A percentile compares a stretch with the other conserved stretches of the same genome.
phyloP scores from a whole-genome alignment of 179 eudicot genomes.

The Patellifolia procumbens region DNA sequence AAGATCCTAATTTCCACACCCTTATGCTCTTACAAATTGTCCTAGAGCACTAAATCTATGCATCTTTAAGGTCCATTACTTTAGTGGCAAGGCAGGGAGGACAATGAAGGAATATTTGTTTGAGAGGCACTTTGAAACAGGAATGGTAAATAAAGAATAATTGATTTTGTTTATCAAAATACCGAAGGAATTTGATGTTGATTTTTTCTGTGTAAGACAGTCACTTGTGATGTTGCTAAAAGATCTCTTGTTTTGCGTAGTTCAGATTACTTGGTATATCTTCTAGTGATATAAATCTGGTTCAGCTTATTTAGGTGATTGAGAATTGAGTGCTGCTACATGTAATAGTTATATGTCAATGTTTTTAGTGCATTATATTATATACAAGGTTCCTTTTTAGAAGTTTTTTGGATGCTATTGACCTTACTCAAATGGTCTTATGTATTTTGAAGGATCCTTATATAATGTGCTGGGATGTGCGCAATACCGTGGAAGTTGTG shows the following conservation, averaged over 20 bases:
- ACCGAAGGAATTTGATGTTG: neutral
- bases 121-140: neutral
- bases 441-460: constrained; percentile 72
- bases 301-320: neutral
- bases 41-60: neutral
- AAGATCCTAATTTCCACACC: neutral
- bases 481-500: constrained; percentile 87
- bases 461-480: constrained; percentile 97
- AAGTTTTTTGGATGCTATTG: neutral
- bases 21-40: neutral
- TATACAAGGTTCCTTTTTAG: neutral
- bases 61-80: neutral
- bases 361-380: constrained; percentile 4
- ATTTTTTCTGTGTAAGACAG: neutral
- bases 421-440: constrained; percentile 16
- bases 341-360: neutral
- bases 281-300: neutral
- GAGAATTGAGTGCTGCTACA: neutral
- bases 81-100: neutral
- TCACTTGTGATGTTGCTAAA: constrained; percentile 3
- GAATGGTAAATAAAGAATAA: neutral
- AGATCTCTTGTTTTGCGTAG: neutral
- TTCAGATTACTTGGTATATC: neutral
- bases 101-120: neutral
- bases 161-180: neutral